These are phyloP conservation scores for Nematocida sp. DNA, from an alignment of 371 early-diverging fungal genomes.

Conservation along the genomic window DNA sequence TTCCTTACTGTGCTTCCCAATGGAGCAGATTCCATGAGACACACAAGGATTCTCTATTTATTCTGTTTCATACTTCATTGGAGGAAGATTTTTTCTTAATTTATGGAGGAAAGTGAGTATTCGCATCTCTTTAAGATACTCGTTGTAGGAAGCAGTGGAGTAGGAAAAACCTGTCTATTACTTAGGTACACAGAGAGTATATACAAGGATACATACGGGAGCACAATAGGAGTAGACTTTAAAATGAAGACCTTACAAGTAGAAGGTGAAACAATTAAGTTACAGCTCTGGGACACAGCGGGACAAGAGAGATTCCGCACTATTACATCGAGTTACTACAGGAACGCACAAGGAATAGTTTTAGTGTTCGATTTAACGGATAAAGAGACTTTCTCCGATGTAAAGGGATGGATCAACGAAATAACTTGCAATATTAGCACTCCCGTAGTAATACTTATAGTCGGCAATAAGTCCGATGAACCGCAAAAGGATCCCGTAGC, in stretches of 20 bases:
- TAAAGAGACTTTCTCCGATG: slow-evolving; percentile 85
- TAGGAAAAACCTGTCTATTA: slow-evolving; percentile 92
- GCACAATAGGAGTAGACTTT: slow-evolving; percentile 99
- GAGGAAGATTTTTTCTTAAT: slow-evolving; percentile 36
- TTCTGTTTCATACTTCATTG: slow-evolving; percentile 27
- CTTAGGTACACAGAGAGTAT: slow-evolving; percentile 91
- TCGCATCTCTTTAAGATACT: slow-evolving; percentile 92
- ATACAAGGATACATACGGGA: slow-evolving; percentile 87
- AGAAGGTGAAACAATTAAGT: slow-evolving; percentile 82
- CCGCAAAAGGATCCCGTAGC: slow-evolving; percentile 72
- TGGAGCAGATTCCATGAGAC: slow-evolving; percentile 19
- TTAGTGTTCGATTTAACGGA: slow-evolving; percentile 97
- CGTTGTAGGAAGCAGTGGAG: slow-evolving; percentile 93
- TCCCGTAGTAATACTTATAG: slow-evolving; percentile 88
- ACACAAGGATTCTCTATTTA: background rate
- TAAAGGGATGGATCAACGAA: slow-evolving; percentile 93
- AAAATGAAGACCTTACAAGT: slow-evolving; percentile 86
- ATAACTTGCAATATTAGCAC: slow-evolving; percentile 86
- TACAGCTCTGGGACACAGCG: slow-evolving; percentile 98
- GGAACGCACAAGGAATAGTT: slow-evolving; percentile 87
- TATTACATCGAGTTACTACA: slow-evolving; percentile 78
- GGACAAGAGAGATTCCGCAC: slow-evolving; percentile 99
- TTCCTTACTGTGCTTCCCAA: slow-evolving; percentile 34
- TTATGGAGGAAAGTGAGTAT: slow-evolving; percentile 55
- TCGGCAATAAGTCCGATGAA: slow-evolving; percentile 95